These are phyloP conservation scores for Gossypioides kirkii DNA, from an alignment of 345 rosid genomes.

Conservation along the genomic window DNA sequence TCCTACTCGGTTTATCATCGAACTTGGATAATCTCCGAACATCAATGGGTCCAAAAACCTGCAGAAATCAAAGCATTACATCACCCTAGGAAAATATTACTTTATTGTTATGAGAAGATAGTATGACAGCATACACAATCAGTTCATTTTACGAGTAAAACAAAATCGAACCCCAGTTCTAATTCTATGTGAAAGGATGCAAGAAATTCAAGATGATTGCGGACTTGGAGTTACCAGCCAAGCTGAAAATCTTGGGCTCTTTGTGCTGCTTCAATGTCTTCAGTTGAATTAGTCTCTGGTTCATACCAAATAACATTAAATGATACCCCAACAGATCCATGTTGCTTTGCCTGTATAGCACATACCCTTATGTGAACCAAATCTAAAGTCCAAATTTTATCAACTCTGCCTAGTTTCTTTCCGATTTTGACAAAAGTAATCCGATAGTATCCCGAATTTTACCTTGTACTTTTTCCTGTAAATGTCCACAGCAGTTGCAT, in stretches of 20 bases:
- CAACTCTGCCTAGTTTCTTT: background rate
- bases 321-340: constrained; percentile 67
- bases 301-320: constrained; percentile 83
- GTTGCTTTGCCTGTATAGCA: constrained; percentile 52
- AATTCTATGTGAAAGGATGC: background rate
- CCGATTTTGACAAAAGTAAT: background rate
- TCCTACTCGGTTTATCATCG: constrained; percentile 78
- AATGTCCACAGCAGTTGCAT: constrained; percentile 54
- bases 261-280: constrained; percentile 72
- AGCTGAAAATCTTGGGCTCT: constrained; percentile 98
- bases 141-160: background rate
- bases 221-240: constrained; percentile 57
- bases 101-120: background rate
- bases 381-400: background rate
- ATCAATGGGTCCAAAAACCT: constrained; percentile 92
- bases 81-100: background rate
- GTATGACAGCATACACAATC: background rate
- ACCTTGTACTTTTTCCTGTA: constrained; percentile 79
- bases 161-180: background rate
- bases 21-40: constrained; percentile 80
- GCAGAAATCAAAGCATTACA: background rate
- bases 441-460: background rate
- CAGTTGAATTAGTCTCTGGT: constrained; percentile 50
- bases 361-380: background rate
- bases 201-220: background rate